Percentiles rank a stretch among this genome's conserved stretches.
phyloP scores from a whole-genome alignment of 176 grass and related monocot species.

The Avena atlantica region DNA sequence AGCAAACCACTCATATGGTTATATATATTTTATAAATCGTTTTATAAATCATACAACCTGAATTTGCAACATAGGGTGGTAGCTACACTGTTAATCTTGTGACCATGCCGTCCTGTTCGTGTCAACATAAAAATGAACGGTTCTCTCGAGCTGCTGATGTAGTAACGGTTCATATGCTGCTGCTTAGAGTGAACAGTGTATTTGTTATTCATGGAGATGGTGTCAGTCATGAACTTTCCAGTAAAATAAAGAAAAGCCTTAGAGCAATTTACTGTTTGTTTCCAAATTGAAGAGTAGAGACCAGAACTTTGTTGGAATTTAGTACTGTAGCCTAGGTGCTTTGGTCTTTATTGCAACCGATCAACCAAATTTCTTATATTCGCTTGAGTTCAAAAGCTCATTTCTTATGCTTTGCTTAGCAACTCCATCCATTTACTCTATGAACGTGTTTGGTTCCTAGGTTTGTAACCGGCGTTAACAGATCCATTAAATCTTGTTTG shows the following conservation, averaged over 20 bases:
- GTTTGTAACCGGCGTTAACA: no score
- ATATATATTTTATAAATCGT: no score
- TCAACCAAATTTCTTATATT: background rate
- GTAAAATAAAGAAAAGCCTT: background rate
- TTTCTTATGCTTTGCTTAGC: constrained; percentile 14
- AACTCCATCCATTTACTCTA: background rate
- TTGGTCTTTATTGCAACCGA: background rate
- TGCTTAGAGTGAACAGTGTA: background rate
- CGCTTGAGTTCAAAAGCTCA: background rate
- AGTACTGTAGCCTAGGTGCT: constrained; percentile 5
- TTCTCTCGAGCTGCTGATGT: no score
- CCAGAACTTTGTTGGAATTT: constrained; percentile 15
- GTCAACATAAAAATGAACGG: no score
- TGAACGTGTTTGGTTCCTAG: background rate
- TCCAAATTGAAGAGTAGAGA: background rate
- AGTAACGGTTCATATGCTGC: background rate
- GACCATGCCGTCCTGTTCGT: no score
- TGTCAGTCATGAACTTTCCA: constrained; percentile 2
- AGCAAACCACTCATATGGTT: no score
- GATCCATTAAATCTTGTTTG: no score
- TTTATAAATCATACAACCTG: no score
- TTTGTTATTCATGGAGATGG: constrained; percentile 4
- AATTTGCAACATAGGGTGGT: no score
- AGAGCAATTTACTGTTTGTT: background rate
- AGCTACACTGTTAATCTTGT: no score